These are phyloP conservation scores for Amanita molliuscula DNA, from an alignment of 768 basidiomycete genomes.

Conservation along the genomic window DNA sequence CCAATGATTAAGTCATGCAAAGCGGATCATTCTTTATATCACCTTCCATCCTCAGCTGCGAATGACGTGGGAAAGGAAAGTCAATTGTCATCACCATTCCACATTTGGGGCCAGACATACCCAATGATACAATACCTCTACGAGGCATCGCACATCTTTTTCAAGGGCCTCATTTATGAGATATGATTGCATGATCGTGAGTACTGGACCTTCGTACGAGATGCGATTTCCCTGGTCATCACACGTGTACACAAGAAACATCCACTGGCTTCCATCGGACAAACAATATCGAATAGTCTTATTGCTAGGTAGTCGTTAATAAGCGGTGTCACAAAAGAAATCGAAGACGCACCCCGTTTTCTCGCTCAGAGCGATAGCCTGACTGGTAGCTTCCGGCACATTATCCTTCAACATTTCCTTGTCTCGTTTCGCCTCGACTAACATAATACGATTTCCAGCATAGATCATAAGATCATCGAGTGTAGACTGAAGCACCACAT, in stretches of 20 bases:
- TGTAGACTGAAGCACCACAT: not conserved
- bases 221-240: not conserved
- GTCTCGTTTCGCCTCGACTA: not conserved
- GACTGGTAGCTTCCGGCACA: slow-evolving; percentile 2
- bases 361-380: slow-evolving; percentile 3
- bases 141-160: not conserved
- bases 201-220: slow-evolving; percentile 2
- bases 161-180: not conserved
- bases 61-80: not conserved
- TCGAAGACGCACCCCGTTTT: not conserved
- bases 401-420: not conserved
- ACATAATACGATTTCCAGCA: not conserved
- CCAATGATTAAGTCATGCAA: not conserved
- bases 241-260: not conserved
- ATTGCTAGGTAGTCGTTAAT: slow-evolving; percentile 2
- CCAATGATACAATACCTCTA: not conserved
- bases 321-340: not conserved
- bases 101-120: not conserved
- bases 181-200: not conserved
- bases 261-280: slow-evolving; percentile 1
- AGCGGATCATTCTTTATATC: slow-evolving; percentile 2
- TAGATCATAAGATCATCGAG: not conserved
- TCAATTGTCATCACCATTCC: not conserved
- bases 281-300: slow-evolving; percentile 4
- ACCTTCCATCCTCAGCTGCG: slow-evolving; percentile 1